Percentiles rank a stretch among this genome's conserved stretches.
Conservation (phyloP, 1,284 basidiomycete species). For the Trichosporon sp. region DNA sequence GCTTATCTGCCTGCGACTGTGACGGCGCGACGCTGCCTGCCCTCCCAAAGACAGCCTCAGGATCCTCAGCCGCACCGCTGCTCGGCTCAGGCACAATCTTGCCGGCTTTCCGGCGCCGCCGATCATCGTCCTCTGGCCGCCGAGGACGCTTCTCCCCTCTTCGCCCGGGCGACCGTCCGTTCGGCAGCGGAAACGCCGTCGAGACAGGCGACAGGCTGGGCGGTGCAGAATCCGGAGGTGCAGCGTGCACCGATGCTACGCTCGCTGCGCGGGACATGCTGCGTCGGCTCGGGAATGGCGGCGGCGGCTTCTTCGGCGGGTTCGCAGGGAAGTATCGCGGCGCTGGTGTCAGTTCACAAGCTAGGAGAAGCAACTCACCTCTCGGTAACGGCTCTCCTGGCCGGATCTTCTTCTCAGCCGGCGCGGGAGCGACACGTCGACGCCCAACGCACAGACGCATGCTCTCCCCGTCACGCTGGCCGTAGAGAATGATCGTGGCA, state of each 20-base stretch:
- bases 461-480: constrained; percentile 9
- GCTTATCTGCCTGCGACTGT: not conserved
- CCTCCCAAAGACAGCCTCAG: constrained; percentile 44
- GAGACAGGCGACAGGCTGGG: not conserved
- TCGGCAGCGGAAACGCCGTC: not conserved
- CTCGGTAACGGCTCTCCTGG: constrained; percentile 50
- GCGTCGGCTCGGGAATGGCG: constrained; percentile 25
- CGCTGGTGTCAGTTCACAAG: constrained; percentile 17
- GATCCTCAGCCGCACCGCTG: constrained; percentile 11
- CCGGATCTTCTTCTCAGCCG: constrained; percentile 33
- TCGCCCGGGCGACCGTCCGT: constrained; percentile 37
- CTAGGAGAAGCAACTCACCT: constrained; percentile 23
- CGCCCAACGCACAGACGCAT: constrained; percentile 37
- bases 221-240: constrained; percentile 9
- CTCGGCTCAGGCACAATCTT: constrained; percentile 24
- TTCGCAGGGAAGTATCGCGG: constrained; percentile 37
- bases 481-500: constrained; percentile 17
- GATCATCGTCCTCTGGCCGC: constrained; percentile 17
- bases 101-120: constrained; percentile 28
- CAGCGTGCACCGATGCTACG: constrained; percentile 21
- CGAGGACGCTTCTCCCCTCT: constrained; percentile 40
- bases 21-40: constrained; percentile 10
- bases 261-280: constrained; percentile 25
- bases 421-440: constrained; percentile 25
- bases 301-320: constrained; percentile 28